Evolutionary conservation across 2,329 filamentous ascomycete species (phyloP), one percentile per base, ranked within the genome.

Genomic region (Clonostachys sp.): DNA sequence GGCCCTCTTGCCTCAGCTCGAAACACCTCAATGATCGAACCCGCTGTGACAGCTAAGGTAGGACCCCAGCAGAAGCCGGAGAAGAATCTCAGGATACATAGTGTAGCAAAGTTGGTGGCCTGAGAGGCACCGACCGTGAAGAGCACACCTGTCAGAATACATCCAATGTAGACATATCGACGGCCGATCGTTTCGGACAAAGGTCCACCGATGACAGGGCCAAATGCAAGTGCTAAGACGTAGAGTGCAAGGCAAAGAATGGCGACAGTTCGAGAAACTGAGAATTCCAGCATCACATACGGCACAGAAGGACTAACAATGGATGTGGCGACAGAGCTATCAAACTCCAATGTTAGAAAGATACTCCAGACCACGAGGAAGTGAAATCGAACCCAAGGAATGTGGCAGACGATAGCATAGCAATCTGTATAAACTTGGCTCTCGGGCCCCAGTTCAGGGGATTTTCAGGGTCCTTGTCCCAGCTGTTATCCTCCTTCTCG

Each of bases 241-340:
- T 83, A 87, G 5, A 83, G 59, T 0, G 82, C 75, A 1, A 86
- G 61, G 0, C 78, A 76, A 0, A 86, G 62, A n/a, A 86, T 65
- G 1, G 82, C 77, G 8, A 73, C 69, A 2, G 78, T 83, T 42
- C 71, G 69, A 13, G 71, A 72, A 12, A 84, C 70, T 40, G 68
- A 53, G 58, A 87, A 87, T 8, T 78, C 68, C 0, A 56, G 36
- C 63, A 74, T 74, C 6, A 86, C 57, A 5, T 75, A 63, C 3
- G 52, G 42, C 18, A 69, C 57, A 5, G 72, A 72, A 0, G 78
- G 68, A 33, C 73, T 77, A 56, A 80, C 73, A 50, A 81, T 72
- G 12, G 80, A 81, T 0, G 73, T 73, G 2, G 72, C 77, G 18
- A 80, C 64, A 2, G 78, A 75, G 10, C 77, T 80, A 24, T 7